Base-by-base conservation (phyloP, 176 grass and related monocot species). In the Calamus simplicifolius region DNA sequence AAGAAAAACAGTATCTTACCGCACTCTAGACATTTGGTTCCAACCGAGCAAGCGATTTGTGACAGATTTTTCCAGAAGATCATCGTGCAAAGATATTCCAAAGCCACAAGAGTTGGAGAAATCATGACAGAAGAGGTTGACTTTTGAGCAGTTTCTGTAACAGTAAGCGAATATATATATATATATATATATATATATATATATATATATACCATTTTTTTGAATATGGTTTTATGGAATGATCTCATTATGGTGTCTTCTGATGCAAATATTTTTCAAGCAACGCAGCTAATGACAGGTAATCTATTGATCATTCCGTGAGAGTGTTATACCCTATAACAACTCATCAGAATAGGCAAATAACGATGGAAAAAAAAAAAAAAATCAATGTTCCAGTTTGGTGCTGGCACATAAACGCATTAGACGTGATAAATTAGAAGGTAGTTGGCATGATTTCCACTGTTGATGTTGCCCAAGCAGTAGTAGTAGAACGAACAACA, bases 111-210 rank as follows among this genome's bases (percentile, higher is more conserved):
- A 71, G 81, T 92, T 51, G 59, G 55, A 50, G 81, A 97, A 28
- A 88, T 97, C 59, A 97, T 97, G 93, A 97, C 93, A 14, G 67
- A 97, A 48, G 81, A 97, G 81, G 83, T 85, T 63, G 77, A 76
- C 6, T 23, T 7, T 59, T 27, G 19, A 29, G 16, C 18, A 13
- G 35, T 12, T 43, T 13, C 1, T 12, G 35, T 43, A 43, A 43
- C 10, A 43, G 8, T 35, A 5, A 3, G 8, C 3, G 35, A 43
- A 43, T 43, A 43, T 5, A 0, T 5, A 0, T 19, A 5, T n/a
- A n/a, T n/a, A n/a, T n/a, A n/a, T n/a, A n/a, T n/a, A n/a, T n/a
- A n/a, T n/a, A n/a, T n/a, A n/a, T n/a, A n/a, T n/a, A n/a, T n/a
- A n/a, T n/a, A n/a, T n/a, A n/a, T n/a, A n/a, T n/a, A n/a, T n/a